A percentile compares a stretch with the other conserved stretches of the same genome.
Conservation (phyloP, 139 green algal genomes). For the Pedinophyceae sp. region DNA sequence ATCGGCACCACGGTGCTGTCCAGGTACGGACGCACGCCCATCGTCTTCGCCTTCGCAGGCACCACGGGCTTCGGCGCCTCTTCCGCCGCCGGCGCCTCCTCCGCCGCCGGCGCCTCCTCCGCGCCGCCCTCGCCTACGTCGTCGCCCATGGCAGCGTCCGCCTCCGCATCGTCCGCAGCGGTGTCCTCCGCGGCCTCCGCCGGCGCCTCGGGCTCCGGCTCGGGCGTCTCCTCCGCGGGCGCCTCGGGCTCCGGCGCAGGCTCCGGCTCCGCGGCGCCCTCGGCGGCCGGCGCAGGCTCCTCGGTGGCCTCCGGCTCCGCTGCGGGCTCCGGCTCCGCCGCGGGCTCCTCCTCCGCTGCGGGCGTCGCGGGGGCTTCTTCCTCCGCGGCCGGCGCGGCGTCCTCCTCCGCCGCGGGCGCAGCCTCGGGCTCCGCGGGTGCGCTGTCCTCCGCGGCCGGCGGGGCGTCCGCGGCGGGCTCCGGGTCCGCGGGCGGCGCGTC, state of each 20-base stretch:
- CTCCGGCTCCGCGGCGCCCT: not conserved
- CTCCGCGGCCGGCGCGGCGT: not conserved
- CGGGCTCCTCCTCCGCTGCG: not conserved
- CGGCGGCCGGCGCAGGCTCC: not conserved
- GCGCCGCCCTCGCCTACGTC: not conserved
- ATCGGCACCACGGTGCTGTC: conserved; percentile 14
- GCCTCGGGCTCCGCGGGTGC: not conserved
- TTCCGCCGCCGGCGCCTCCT: not conserved
- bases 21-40: conserved; percentile 13
- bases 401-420: not conserved
- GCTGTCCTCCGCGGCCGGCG: not conserved
- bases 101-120: not conserved
- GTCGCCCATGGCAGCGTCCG: not conserved
- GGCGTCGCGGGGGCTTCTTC: not conserved
- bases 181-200: not conserved
- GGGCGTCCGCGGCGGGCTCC: not conserved
- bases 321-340: not conserved
- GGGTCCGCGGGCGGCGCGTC: not conserved
- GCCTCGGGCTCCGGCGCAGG: not conserved
- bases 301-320: not conserved
- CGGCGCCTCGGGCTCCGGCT: not conserved
- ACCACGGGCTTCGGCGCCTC: not conserved
- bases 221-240: not conserved
- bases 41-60: conserved; percentile 1
- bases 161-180: not conserved